phyloP scores from a whole-genome alignment of 2,329 filamentous ascomycete species.

The Cucurbitaria berberidis region DNA sequence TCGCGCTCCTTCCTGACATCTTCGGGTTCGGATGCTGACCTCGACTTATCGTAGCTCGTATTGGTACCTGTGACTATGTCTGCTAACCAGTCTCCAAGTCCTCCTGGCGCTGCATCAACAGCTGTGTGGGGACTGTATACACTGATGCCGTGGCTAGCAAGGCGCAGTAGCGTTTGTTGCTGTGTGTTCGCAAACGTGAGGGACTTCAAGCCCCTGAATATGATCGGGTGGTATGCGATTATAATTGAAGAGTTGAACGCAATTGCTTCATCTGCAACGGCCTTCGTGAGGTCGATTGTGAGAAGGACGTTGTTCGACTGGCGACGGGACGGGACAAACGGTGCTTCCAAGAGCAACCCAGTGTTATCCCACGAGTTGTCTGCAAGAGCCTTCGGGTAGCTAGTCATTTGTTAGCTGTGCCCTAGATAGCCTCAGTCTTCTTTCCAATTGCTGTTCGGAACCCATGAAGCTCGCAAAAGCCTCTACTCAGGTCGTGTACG shows the following conservation, averaged over 20 bases:
- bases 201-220: conserved; percentile 90
- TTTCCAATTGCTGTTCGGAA: background rate
- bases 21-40: conserved; percentile 10
- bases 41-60: conserved; percentile 17
- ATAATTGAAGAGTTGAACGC: conserved; percentile 76
- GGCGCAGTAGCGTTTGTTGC: conserved; percentile 80
- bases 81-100: conserved; percentile 93
- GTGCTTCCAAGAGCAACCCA: conserved; percentile 76
- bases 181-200: conserved; percentile 84
- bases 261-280: conserved; percentile 90
- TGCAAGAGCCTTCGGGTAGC: conserved; percentile 87
- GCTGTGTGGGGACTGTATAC: conserved; percentile 97
- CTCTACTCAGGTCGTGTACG: conserved; percentile 41
- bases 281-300: conserved; percentile 88
- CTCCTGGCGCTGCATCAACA: conserved; percentile 82
- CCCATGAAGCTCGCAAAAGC: background rate
- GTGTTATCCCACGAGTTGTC: conserved; percentile 96
- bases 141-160: conserved; percentile 86
- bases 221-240: conserved; percentile 94
- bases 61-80: conserved; percentile 74
- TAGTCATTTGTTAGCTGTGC: conserved; percentile 46
- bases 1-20: conserved; percentile 16
- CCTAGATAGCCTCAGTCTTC: background rate
- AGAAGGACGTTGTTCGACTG: conserved; percentile 74
- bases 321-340: conserved; percentile 62